Evolutionary conservation across 306 rosid species (phyloP), one percentile per base, ranked within the genome.

Genomic region (Vigna unguiculata): DNA sequence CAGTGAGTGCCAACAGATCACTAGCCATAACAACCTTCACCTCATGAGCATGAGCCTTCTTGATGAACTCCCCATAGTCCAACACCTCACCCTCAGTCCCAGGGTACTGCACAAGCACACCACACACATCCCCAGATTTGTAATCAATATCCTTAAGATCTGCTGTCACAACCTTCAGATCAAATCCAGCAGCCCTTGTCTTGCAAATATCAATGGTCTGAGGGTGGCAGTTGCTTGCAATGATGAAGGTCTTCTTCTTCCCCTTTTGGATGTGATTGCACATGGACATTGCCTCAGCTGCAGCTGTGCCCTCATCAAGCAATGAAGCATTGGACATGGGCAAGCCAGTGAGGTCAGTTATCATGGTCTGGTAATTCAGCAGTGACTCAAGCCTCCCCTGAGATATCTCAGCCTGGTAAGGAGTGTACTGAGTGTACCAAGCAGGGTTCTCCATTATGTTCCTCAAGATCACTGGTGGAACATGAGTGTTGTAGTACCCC

Each of bases 261-360:
- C 97, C 96, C 71, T 96, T 96, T 20, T 14, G 89, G 63, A 93
- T 93, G 62, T 96, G 84, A 30, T 93, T 93, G 61, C 99, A 93
- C 99, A 96, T 96, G 1, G 99, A 92, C 99, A 96, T 96, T 54
- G 99, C 99, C 82, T 96, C 99, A 1, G 99, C 98, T 0, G 99
- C 98, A 1, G 99, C 99, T 57, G 99, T 93, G 14, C 98, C 99
- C 84, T 96, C 99, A 83, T 96, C 99, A 24, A 96, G 98, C 85
- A 96, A 82, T 6, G 99, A 96, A 69, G 99, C 99, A 82, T 96
- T 96, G 4, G 99, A 91, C 99, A 96, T 96, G 28, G 99, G 99
- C 2, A 96, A 86, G 41, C 93, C 99, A 20, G 99, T 91, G 38
- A 96, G 94, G 88, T 96, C 99, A 6, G 96, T 91, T 54, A 96